Evolutionary conservation across 805 yeast genomes (phyloP), one percentile per base, ranked within the genome.

Genomic region (Saturnispora halmiae): DNA sequence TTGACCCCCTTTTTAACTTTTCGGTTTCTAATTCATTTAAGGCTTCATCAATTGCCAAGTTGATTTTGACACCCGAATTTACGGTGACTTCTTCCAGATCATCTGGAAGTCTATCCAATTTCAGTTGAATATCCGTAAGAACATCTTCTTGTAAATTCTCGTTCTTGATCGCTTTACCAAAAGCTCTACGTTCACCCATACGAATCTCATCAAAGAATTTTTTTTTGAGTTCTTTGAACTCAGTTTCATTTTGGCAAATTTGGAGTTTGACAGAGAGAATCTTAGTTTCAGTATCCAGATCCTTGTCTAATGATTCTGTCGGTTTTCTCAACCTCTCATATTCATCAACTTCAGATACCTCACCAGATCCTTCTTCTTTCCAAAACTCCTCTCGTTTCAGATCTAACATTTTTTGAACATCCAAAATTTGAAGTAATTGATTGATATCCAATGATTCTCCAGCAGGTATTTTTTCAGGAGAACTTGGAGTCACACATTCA

Each of bases 401-500:
- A 2, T 40, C 26, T 26, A 62, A 47, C 43, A 61, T 48, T 33
- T 55, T 53, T 22, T 48, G 46, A 27, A 60, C 51, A 16, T 59
- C 68, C 0, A 59, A 54, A 20, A 60, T 67, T 5, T 61, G 61
- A 38, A 83, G 55, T 21, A 88, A 56, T 32, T 65, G 50, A 24
- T 47, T 51, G 19, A 92, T 86, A 47, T 77, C 77, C 13, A 83
- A 53, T 0, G 85, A 74, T 55, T 82, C 87, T 9, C 99, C 99
- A 5, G 79, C 81, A 1, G 82, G 73, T 14, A 88, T 78, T 0
- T 90, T 63, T 6, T 55, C 50, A 1, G 79, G 77, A 51, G 87
- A 80, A 0, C 96, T 85, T 0, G 96, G 96, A 0, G 98, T 94
- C 2, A 86, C 69, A 60, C 97, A 90, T 46, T 81, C 86, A 68